phyloP scores from a whole-genome alignment of 331 rosid species.

The Spiraea crenata region DNA sequence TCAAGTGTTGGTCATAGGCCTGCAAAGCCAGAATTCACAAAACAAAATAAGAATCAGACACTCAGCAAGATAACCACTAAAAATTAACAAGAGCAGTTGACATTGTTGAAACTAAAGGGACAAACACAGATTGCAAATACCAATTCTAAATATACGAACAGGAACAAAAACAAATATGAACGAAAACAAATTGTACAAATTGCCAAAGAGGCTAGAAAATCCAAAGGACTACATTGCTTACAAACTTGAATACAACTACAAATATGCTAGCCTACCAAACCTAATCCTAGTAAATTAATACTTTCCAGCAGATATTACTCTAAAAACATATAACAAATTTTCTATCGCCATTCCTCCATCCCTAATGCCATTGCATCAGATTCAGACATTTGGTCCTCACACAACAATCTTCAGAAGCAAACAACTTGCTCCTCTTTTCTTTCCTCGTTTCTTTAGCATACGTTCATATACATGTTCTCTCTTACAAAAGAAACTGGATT shows the following conservation, averaged over 20 bases:
- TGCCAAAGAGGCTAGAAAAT: too few species aligned
- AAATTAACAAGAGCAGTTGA: not conserved
- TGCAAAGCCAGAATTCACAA: conserved; percentile 42
- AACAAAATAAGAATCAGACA: conserved; percentile 12
- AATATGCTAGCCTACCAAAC: too few species aligned
- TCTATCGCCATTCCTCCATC: not conserved
- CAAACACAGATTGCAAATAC: too few species aligned
- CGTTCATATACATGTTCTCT: not conserved
- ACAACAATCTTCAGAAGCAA: not conserved
- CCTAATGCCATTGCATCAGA: not conserved
- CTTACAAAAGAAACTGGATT: not conserved
- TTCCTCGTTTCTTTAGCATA: not conserved
- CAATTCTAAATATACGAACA: too few species aligned
- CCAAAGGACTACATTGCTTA: too few species aligned
- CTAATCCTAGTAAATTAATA: too few species aligned
- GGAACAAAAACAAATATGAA: too few species aligned
- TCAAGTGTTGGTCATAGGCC: conserved; percentile 99
- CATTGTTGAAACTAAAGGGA: not conserved
- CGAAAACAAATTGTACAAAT: too few species aligned
- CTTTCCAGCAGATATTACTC: too few species aligned
- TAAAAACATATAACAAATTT: not conserved
- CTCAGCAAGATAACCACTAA: conserved; percentile 2
- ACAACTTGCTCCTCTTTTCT: not conserved
- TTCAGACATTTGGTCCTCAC: not conserved
- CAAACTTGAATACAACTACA: too few species aligned